Evolutionary conservation across 192 early-diverging fungal species (phyloP).

Genomic region (Chytriomyces sp.): DNA sequence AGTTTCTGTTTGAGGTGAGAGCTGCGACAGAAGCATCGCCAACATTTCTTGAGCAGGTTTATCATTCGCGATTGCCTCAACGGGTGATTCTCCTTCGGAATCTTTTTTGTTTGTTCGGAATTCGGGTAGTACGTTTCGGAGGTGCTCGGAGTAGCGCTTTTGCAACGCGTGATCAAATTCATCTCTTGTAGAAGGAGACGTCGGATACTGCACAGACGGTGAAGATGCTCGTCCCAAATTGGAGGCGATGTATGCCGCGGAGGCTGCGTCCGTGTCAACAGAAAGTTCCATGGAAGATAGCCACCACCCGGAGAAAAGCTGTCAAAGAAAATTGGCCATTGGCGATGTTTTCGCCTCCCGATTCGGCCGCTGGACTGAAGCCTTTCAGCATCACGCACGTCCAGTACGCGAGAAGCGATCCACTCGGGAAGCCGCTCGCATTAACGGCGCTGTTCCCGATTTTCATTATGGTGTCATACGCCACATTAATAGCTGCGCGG

Average conservation of each 20-base stretch:
- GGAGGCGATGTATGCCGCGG: background rate
- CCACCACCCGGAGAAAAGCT: no score
- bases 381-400: slow-evolving; percentile 75
- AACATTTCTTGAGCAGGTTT: slow-evolving; percentile 5
- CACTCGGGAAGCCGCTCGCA: slow-evolving; percentile 62
- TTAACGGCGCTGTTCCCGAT: slow-evolving; percentile 61
- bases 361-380: slow-evolving; percentile 31
- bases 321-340: no score
- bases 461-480: slow-evolving; percentile 69
- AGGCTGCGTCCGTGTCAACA: background rate
- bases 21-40: slow-evolving; percentile 6
- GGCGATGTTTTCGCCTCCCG: no score
- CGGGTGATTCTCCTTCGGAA: slow-evolving; percentile 12
- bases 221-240: no score
- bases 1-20: background rate
- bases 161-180: background rate
- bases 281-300: background rate
- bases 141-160: background rate
- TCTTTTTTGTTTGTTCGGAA: slow-evolving; percentile 22
- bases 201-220: no score
- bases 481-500: slow-evolving; percentile 59
- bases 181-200: background rate
- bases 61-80: slow-evolving; percentile 27
- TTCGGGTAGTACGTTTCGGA: slow-evolving; percentile 10
- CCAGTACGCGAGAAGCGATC: slow-evolving; percentile 61